Percentiles rank a stretch among this genome's conserved stretches.
These are phyloP conservation scores for Fistulifera pelliculosa DNA, from an alignment of 108 stramenopile genomes.

Conservation along the genomic window DNA sequence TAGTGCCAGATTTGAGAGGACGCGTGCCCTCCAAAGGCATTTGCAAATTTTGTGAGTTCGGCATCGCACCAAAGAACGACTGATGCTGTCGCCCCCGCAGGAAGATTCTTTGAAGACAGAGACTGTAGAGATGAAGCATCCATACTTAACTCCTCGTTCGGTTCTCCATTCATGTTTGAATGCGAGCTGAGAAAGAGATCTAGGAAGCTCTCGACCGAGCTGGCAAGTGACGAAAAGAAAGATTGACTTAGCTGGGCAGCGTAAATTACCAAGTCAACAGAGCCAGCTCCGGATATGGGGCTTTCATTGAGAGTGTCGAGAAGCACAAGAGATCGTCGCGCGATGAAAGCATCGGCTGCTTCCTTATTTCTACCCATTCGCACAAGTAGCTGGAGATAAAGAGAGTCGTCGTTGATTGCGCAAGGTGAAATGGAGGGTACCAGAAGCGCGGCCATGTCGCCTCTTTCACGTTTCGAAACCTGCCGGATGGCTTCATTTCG, in stretches of 20 bases:
- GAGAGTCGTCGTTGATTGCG: slow-evolving; percentile 67
- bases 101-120: slow-evolving; percentile 30
- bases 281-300: slow-evolving; percentile 52
- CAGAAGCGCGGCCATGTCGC: slow-evolving; percentile 53
- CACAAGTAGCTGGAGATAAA: slow-evolving; percentile 61
- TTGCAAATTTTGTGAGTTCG: slow-evolving; percentile 68
- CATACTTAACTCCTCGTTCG: slow-evolving; percentile 9
- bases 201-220: slow-evolving; percentile 73
- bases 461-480: slow-evolving; percentile 62
- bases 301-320: slow-evolving; percentile 77
- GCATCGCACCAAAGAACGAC: slow-evolving; percentile 82
- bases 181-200: slow-evolving; percentile 52
- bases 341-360: slow-evolving; percentile 72
- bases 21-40: slow-evolving; percentile 74
- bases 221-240: slow-evolving; percentile 75
- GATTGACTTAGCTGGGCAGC: slow-evolving; percentile 78
- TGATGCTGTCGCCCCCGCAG: slow-evolving; percentile 66
- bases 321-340: slow-evolving; percentile 59
- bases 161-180: slow-evolving; percentile 7
- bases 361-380: slow-evolving; percentile 69
- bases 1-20: slow-evolving; percentile 62
- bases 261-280: slow-evolving; percentile 76
- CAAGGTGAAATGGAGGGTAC: slow-evolving; percentile 63
- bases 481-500: slow-evolving; percentile 83
- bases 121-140: slow-evolving; percentile 39